Percentiles rank a stretch among this genome's conserved stretches.
Conservation (phyloP, 2,329 filamentous ascomycete species). For the Fusarium drepaniforme region DNA sequence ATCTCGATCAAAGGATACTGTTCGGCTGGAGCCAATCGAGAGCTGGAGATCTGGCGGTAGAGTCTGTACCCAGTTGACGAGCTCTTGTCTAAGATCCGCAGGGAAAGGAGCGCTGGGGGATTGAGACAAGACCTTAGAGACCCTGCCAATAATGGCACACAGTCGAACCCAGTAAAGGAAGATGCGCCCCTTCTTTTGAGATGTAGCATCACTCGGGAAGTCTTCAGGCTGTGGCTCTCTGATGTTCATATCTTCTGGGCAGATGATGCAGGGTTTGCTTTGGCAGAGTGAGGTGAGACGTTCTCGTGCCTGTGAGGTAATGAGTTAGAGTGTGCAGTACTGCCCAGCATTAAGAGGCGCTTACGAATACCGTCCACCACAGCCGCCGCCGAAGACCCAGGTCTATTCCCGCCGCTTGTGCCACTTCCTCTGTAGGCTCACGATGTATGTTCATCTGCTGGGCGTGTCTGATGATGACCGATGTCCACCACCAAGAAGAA, state of each 20-base stretch:
- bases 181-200: slow-evolving; percentile 51
- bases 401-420: slow-evolving; percentile 8
- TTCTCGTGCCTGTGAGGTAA: slow-evolving; percentile 28
- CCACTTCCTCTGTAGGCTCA: slow-evolving; percentile 44
- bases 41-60: slow-evolving; percentile 33
- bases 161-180: slow-evolving; percentile 58
- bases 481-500: slow-evolving; percentile 60
- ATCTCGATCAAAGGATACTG: too few relatives aligned
- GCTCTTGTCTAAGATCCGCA: slow-evolving; percentile 27
- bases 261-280: slow-evolving; percentile 57
- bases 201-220: slow-evolving; percentile 49
- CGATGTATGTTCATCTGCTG: slow-evolving; percentile 59
- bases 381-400: slow-evolving; percentile 27
- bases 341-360: neutral
- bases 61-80: slow-evolving; percentile 29
- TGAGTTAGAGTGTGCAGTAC: neutral
- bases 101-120: slow-evolving; percentile 28
- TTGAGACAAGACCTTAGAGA: slow-evolving; percentile 52
- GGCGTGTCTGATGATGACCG: slow-evolving; percentile 56
- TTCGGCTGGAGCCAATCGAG: slow-evolving; percentile 17
- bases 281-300: slow-evolving; percentile 55
- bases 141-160: slow-evolving; percentile 53
- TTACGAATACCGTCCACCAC: slow-evolving; percentile 41
- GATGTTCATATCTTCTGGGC: slow-evolving; percentile 56
- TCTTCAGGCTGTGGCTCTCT: slow-evolving; percentile 52